These are phyloP conservation scores for Tuctoria greenei DNA, from an alignment of 176 grass and related monocot genomes.

Conservation along the genomic window DNA sequence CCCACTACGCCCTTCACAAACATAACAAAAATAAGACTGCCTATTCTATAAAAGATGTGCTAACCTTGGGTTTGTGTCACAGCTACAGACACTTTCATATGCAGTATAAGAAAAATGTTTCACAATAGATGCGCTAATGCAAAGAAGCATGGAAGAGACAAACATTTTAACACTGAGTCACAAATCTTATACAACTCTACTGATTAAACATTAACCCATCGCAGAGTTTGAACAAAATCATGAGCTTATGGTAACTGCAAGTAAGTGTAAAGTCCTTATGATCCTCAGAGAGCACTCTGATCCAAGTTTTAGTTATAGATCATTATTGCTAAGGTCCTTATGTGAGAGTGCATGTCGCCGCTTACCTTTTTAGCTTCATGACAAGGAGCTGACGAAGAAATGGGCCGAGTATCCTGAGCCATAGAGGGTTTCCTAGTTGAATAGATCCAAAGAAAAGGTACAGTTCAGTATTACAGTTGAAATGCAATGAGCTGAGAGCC, in stretches of 20 bases:
- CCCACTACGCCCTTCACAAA: background rate
- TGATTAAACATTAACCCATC: background rate
- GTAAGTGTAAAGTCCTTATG: background rate
- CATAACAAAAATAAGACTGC: background rate
- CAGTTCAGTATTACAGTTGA: conserved; percentile 13
- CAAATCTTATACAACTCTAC: background rate
- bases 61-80: background rate
- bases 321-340: too few species aligned
- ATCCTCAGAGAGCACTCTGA: too few species aligned
- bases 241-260: background rate
- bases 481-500: background rate
- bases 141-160: background rate
- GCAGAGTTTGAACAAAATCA: background rate
- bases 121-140: background rate
- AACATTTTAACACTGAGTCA: background rate
- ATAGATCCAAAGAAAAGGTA: background rate
- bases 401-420: background rate
- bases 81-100: background rate
- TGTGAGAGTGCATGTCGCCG: too few species aligned
- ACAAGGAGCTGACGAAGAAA: conserved; percentile 50
- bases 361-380: conserved; percentile 52
- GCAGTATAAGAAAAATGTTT: background rate
- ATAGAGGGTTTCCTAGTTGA: background rate
- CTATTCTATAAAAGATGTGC: background rate
- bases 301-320: too few species aligned